Evolutionary conservation across 257 asterid species (phyloP).

Genomic region (Thymus mandschuricus): DNA sequence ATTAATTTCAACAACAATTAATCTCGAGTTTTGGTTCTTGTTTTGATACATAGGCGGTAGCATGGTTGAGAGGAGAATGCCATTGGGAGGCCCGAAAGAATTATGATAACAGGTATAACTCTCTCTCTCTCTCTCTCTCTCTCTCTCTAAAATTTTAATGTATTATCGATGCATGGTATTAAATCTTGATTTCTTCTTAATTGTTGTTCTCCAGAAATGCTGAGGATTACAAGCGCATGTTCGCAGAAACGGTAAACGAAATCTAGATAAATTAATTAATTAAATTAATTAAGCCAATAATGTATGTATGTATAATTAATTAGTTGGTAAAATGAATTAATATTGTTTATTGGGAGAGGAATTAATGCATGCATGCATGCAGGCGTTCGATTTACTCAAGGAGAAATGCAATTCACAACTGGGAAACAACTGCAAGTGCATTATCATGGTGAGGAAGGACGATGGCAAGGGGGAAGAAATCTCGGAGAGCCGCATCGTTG

Average conservation of each 20-base stretch:
- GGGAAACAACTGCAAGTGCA: not conserved
- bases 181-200: too few relatives aligned
- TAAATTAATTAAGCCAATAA: too few relatives aligned
- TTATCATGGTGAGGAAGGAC: not conserved
- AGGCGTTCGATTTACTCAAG: not conserved
- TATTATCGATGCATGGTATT: too few relatives aligned
- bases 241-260: not conserved
- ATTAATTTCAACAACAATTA: not conserved
- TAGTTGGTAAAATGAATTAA: too few relatives aligned
- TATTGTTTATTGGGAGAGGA: too few relatives aligned
- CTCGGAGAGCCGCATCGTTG: not conserved
- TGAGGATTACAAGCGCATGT: not conserved
- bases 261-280: not conserved
- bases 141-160: too few relatives aligned
- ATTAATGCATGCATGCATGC: not conserved
- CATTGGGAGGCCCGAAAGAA: not conserved
- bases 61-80: not conserved
- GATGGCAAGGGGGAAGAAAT: not conserved
- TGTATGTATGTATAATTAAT: not conserved
- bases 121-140: too few relatives aligned
- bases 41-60: not conserved
- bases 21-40: not conserved
- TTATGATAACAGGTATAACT: too few relatives aligned
- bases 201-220: not conserved
- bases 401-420: not conserved